Conservation (phyloP, 2,329 filamentous ascomycete genomes). For the Talaromyces sp. region DNA sequence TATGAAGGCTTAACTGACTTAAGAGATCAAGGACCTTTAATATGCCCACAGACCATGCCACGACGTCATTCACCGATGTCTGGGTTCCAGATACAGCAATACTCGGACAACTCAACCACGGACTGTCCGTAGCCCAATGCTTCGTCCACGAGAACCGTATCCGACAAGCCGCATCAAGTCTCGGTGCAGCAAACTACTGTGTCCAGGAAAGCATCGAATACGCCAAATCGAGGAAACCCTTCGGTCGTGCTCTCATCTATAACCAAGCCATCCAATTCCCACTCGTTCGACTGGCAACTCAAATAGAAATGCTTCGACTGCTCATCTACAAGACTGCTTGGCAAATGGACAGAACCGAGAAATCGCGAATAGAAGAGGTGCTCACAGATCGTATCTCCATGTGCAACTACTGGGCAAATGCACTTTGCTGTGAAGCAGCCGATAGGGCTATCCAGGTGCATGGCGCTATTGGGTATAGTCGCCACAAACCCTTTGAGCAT, state of each 20-base stretch:
- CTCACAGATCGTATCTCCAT: neutral
- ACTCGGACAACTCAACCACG: neutral
- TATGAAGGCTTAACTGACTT: neutral
- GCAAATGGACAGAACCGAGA: neutral
- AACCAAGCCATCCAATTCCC: neutral
- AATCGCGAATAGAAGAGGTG: neutral
- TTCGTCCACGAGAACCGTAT: neutral
- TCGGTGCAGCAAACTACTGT: neutral
- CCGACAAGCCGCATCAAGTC: neutral
- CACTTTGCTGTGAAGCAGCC: neutral
- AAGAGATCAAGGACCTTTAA: neutral
- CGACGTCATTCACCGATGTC: neutral
- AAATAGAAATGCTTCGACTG: neutral
- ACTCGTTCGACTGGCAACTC: neutral
- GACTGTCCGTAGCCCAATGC: neutral
- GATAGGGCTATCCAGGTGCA: neutral
- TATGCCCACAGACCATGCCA: neutral
- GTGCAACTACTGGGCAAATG: neutral
- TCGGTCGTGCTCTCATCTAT: neutral
- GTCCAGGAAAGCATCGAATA: neutral
- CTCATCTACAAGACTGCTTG: neutral
- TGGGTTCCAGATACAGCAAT: neutral
- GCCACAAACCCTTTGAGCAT: neutral
- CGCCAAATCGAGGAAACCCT: neutral
- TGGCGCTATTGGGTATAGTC: neutral